Base-by-base conservation (phyloP, 306 rosid species). In the Ormosia semicastrata region DNA sequence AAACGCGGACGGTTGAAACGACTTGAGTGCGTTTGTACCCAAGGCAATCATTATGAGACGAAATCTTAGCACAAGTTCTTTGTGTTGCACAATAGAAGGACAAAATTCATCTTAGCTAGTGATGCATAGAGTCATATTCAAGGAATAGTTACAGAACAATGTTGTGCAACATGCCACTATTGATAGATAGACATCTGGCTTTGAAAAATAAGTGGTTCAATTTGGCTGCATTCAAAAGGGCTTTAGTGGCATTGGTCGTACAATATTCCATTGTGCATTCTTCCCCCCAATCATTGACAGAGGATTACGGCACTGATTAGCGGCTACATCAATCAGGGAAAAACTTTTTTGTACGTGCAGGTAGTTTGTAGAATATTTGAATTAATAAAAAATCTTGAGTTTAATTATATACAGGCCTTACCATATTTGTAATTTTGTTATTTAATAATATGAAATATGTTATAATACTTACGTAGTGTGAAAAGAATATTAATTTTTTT, bases 181-280 rank as follows among this genome's bases (percentile, higher is more conserved):
- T 14, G 17, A 71, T 68, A 8, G 60, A 47, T 4, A 10, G 32
- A 56, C 34, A 24, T 12, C 62, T 50, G 17, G 17, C 13, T 64
- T 81, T 53, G 3, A 73, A 80, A 73, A 73, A 64, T 39, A 64
- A 73, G 80, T 49, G 74, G 84, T 33, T 34, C 12, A 59, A 24
- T 59, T 44, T 59, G 57, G 11, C 5, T 17, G 3, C 46, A 43
- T 52, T 5, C 69, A 67, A 54, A 2, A 32, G 4, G 17, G 18
- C 32, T 68, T 54, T 4, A 6, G 67, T 32, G 69, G 0, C 37
- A 11, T 57, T 32, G 30, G 15, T 58, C 18, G 78, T 80, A 80
- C 72, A 34, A 15, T 57, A 79, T 81, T 56, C 58, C 67, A 24
- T 1, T 81, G 14, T 47, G 70, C 41, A 40, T 53, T 73, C 80